Evolutionary conservation across 768 basidiomycete species (phyloP).

Genomic region (Panellus pusillus): DNA sequence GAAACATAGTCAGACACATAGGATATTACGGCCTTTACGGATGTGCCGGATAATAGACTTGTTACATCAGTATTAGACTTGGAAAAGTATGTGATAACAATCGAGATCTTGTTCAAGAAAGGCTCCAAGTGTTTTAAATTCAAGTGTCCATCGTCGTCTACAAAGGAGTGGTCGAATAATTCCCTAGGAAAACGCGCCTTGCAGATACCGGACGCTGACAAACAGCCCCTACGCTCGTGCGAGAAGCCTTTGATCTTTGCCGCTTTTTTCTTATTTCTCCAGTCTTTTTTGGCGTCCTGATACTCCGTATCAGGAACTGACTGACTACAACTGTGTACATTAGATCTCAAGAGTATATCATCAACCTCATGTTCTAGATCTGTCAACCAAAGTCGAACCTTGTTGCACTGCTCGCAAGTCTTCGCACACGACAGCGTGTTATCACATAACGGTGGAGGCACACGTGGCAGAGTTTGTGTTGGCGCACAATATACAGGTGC

Average conservation of each 20-base stretch:
- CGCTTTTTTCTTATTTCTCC: neutral
- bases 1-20: too few species aligned
- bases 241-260: neutral
- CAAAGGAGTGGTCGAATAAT: constrained; percentile 1
- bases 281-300: neutral
- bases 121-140: neutral
- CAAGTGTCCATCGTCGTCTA: constrained; percentile 22
- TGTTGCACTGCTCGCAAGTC: constrained; percentile 8
- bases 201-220: constrained; percentile 16
- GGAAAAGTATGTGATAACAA: neutral
- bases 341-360: constrained; percentile 20
- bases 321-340: constrained; percentile 20
- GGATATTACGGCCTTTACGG: too few species aligned
- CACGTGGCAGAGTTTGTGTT: constrained; percentile 17
- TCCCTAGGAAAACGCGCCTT: constrained; percentile 25
- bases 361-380: constrained; percentile 15
- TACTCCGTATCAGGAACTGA: neutral
- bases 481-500: constrained; percentile 8
- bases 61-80: neutral
- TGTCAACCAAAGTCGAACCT: constrained; percentile 11
- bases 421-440: neutral
- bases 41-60: too few species aligned
- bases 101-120: neutral
- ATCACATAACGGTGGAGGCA: constrained; percentile 23
- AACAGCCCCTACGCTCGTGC: neutral